A percentile compares a stretch with the other conserved stretches of the same genome.
phyloP scores from a whole-genome alignment of 140 eudicot genomes.

The Senecio squalidus region DNA sequence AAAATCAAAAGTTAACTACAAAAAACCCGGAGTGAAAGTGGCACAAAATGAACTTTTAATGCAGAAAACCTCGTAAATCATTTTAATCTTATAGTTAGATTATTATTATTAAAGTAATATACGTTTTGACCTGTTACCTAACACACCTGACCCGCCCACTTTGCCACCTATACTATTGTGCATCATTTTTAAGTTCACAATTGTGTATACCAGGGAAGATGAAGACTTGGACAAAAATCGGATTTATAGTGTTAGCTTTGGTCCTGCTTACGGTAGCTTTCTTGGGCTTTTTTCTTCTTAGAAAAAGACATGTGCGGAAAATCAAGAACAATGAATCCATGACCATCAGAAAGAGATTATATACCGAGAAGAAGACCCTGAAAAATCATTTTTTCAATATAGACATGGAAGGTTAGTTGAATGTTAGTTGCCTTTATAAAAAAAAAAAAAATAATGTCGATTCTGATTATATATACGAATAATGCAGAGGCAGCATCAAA shows the following conservation, averaged over 20 bases:
- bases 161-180: not conserved
- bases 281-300: constrained; percentile 23
- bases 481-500: constrained; percentile 42
- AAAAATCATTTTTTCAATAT: constrained; percentile 33
- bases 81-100: not conserved
- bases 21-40: not conserved
- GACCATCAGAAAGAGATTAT: constrained; percentile 17
- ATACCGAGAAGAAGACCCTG: constrained; percentile 23
- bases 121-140: not conserved
- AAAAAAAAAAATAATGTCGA: too few species aligned
- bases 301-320: constrained; percentile 24
- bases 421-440: too few species aligned
- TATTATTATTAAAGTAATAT: not conserved
- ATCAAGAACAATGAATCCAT: constrained; percentile 24
- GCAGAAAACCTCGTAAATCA: too few species aligned
- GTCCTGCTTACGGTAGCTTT: constrained; percentile 25
- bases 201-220: constrained; percentile 19
- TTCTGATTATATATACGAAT: constrained; percentile 1
- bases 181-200: not conserved
- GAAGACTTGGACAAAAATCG: constrained; percentile 36
- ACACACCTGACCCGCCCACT: not conserved
- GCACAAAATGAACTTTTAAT: not conserved
- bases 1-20: not conserved
- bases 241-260: constrained; percentile 30
- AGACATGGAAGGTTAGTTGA: constrained; percentile 47